Evolutionary conservation across 1,284 basidiomycete genomes (phyloP).

Genomic region (Schizopora paradoxa): DNA sequence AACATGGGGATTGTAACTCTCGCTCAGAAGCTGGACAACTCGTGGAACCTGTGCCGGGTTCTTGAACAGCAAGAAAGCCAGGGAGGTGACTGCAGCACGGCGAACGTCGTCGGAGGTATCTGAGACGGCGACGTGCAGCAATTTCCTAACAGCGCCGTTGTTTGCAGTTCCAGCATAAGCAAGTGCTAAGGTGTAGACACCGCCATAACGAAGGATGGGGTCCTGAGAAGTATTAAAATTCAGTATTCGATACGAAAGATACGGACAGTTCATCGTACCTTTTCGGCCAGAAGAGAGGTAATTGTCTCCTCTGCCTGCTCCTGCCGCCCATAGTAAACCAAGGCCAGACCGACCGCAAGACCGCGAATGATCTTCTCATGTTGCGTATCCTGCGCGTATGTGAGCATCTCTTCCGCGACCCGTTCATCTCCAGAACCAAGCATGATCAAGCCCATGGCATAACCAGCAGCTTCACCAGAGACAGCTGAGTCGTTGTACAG

Average conservation of each 20-base stretch:
- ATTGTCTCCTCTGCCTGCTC: constrained; percentile 83
- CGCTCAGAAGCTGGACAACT: constrained; percentile 90
- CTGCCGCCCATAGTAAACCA: constrained; percentile 87
- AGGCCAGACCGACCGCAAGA: constrained; percentile 84
- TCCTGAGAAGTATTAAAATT: constrained; percentile 48
- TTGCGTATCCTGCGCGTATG: constrained; percentile 91
- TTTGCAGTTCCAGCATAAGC: constrained; percentile 94
- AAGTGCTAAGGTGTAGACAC: constrained; percentile 90
- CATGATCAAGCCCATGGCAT: constrained; percentile 96
- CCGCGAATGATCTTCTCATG: constrained; percentile 98
- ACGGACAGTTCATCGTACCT: constrained; percentile 45
- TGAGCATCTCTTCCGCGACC: constrained; percentile 86
- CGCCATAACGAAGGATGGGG: constrained; percentile 91
- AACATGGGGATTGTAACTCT: constrained; percentile 98
- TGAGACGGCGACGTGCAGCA: constrained; percentile 92
- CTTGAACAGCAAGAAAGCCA: constrained; percentile 94
- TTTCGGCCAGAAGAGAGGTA: constrained; percentile 73
- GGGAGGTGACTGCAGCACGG: constrained; percentile 87
- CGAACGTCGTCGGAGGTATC: constrained; percentile 96
- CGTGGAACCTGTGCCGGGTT: constrained; percentile 91
- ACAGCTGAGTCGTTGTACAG: constrained; percentile 92
- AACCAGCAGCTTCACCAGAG: constrained; percentile 90
- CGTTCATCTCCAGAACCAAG: constrained; percentile 79
- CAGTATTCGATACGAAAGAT: constrained; percentile 4
- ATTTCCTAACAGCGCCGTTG: constrained; percentile 84